Evolutionary conservation across 805 yeast species (phyloP).

Genomic region (Metschnikowia borealis): DNA sequence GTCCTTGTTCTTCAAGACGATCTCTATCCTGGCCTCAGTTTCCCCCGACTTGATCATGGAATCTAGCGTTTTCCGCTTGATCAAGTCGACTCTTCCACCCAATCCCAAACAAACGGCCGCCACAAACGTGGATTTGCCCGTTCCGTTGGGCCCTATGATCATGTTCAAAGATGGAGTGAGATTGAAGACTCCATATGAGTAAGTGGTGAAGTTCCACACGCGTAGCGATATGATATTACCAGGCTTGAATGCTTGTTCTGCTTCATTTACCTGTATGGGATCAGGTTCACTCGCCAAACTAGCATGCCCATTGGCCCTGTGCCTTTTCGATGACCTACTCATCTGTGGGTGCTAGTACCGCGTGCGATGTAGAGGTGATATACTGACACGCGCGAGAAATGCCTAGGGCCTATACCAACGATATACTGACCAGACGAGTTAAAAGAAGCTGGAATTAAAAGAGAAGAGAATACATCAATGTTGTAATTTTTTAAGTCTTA

Average conservation of each 20-base stretch:
- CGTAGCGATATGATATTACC: constrained; percentile 51
- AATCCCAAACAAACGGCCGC: constrained; percentile 89
- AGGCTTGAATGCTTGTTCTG: constrained; percentile 23
- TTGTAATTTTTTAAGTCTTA: no score
- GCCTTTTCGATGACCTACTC: constrained; percentile 1
- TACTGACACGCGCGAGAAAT: neutral
- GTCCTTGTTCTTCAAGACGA: constrained; percentile 42
- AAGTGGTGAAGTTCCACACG: constrained; percentile 65
- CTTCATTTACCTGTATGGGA: neutral
- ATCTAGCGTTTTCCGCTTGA: constrained; percentile 64
- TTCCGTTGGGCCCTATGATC: constrained; percentile 95
- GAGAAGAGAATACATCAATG: no score
- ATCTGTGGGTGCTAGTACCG: neutral
- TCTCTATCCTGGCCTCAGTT: constrained; percentile 42
- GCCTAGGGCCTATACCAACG: neutral
- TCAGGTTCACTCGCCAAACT: neutral
- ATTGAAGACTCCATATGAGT: constrained; percentile 61
- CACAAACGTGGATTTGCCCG: constrained; percentile 90
- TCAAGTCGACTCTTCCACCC: constrained; percentile 69
- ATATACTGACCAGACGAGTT: neutral
- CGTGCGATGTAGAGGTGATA: neutral
- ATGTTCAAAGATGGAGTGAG: constrained; percentile 82
- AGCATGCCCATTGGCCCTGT: constrained; percentile 1
- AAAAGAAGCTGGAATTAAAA: no score
- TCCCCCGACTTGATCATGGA: constrained; percentile 74